A percentile compares a stretch with the other conserved stretches of the same genome.
These are phyloP conservation scores for Selaginella moellendorffii DNA, from an alignment of 75 land plant species.

Conservation along the genomic window DNA sequence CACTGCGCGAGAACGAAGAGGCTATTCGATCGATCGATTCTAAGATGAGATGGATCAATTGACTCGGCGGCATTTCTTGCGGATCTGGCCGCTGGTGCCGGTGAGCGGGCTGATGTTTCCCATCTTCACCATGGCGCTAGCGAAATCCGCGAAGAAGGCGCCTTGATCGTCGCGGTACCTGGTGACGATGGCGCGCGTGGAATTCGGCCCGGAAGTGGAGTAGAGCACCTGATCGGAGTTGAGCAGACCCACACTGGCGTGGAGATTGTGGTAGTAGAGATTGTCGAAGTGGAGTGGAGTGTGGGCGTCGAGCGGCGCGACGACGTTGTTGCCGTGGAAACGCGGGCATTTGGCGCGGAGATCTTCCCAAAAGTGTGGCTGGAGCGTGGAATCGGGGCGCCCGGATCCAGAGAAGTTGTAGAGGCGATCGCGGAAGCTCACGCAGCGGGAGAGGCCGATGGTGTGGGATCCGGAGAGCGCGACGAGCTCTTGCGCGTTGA, in stretches of 20 bases:
- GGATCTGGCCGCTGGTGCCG: no score
- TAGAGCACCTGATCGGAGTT: constrained; percentile 6
- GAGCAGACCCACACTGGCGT: not conserved
- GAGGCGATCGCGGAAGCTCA: not conserved
- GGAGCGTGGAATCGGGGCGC: not conserved
- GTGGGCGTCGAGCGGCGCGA: not conserved
- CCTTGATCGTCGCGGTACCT: no score
- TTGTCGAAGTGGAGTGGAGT: constrained; percentile 3
- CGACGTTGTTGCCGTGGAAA: not conserved
- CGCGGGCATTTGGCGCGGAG: not conserved
- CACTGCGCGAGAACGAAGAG: no score
- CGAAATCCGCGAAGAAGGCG: no score
- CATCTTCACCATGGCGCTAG: no score
- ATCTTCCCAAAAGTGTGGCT: not conserved
- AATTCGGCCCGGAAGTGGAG: no score
- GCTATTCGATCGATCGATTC: no score
- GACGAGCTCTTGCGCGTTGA: not conserved
- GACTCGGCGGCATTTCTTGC: no score
- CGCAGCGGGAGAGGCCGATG: not conserved
- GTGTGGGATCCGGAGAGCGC: constrained; percentile 8
- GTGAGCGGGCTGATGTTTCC: no score
- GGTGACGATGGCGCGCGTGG: no score
- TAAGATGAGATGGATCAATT: no score
- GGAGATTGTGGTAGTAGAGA: not conserved
- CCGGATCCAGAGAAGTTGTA: not conserved